A percentile compares a stretch with the other conserved stretches of the same genome.
Evolutionary conservation across 1,139 yeast genomes (phyloP).

Genomic region (Williopsis jadinii): DNA sequence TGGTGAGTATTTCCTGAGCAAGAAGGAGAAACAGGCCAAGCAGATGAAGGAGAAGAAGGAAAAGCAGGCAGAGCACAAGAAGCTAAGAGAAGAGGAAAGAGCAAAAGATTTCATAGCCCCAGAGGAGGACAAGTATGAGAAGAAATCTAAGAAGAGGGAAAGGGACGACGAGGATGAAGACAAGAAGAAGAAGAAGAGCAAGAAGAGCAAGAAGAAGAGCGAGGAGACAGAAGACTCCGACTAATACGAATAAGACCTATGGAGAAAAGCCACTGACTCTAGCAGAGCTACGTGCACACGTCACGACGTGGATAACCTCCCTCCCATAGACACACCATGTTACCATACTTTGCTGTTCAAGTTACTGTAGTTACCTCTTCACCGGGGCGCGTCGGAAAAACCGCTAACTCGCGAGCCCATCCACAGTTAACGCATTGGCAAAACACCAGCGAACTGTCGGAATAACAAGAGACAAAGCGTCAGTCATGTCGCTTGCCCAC

Average conservation of each 20-base stretch:
- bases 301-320: no score
- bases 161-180: constrained; percentile 44
- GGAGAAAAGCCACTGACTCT: not conserved
- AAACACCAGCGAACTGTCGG: no score
- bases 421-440: no score
- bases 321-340: no score
- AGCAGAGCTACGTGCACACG: no score
- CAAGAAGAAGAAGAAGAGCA: constrained; percentile 36
- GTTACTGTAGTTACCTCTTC: no score
- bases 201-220: constrained; percentile 17
- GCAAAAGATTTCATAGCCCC: constrained; percentile 82
- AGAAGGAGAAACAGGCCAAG: constrained; percentile 69
- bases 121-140: constrained; percentile 51
- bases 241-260: not conserved
- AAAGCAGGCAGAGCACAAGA: constrained; percentile 66
- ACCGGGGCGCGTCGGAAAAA: no score
- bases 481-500: no score
- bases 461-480: no score
- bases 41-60: constrained; percentile 72
- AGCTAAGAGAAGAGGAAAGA: constrained; percentile 60
- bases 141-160: constrained; percentile 23
- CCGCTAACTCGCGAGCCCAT: no score
- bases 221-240: not conserved
- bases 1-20: constrained; percentile 95
- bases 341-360: no score